Evolutionary conservation across 345 rosid genomes (phyloP), one percentile per base, ranked within the genome.

Genomic region (Eucalyptus coolabah): DNA sequence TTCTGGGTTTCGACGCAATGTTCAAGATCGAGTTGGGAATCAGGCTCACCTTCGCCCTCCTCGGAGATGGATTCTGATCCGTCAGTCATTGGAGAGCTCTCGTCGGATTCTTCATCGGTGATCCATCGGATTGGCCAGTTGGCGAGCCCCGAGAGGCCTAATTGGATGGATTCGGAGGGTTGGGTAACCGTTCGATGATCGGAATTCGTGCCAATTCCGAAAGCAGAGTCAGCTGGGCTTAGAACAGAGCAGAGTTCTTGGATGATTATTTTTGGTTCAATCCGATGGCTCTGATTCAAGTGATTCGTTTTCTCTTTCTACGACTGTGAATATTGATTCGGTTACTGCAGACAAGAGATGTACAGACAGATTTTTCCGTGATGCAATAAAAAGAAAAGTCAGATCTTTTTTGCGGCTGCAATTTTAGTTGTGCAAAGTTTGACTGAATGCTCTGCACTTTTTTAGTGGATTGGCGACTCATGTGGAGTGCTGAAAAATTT

Each of bases 1-100:
- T 0, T 1, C 24, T 87, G 86, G 87, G 63, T 0, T 24, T 56
- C 63, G 6, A 56, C 0, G 63, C 63, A 56, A 10, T 56, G 63
- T 56, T 56, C 63, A 1, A 56, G 63, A 56, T 0, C 63, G 63
- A 56, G 63, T 0, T 56, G 63, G 63, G 63, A 56, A 56, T 56
- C 63, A 24, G 63, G 30, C 63, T 56, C 63, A 4, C 30, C 0
- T 56, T 56, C 63, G 30, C 30, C 63, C 63, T 2, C 30, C 30
- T 24, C 63, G 13, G 30, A 56, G 6, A 56, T 10, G 63, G 63
- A 86, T 72, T 87, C 87, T 81, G 12, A 50, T 56, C 63, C 67
- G 4, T 6, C 67, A 14, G 7, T 28, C 69, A 4, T 63, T 30
- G 69, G 17, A 63, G 34, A 63, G 63, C 30, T 63, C 69, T 63